These are phyloP conservation scores for Kernera saxatilis DNA, from an alignment of 345 rosid genomes.

Conservation along the genomic window DNA sequence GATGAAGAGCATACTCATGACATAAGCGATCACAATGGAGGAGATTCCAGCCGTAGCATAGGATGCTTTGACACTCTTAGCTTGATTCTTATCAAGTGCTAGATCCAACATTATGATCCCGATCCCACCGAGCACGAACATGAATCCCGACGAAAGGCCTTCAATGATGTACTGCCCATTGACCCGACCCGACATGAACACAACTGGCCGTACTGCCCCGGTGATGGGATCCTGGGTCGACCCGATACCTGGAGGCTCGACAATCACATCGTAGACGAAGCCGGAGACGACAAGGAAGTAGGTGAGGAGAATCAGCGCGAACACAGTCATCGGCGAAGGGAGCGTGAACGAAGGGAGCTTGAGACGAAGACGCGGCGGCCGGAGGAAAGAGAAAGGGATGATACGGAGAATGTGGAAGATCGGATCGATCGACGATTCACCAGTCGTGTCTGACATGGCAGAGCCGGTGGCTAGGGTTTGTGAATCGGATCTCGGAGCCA, in stretches of 20 bases:
- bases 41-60: conserved; percentile 77
- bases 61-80: conserved; percentile 69
- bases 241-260: conserved; percentile 97
- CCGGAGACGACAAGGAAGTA: conserved; percentile 95
- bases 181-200: conserved; percentile 85
- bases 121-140: conserved; percentile 86
- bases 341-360: conserved; percentile 77
- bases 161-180: conserved; percentile 97
- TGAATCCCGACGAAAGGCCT: conserved; percentile 95
- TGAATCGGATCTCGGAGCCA: conserved; percentile 39
- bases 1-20: conserved; percentile 92
- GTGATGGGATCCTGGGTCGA: conserved; percentile 82
- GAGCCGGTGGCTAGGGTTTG: conserved; percentile 26
- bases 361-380: conserved; percentile 86
- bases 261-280: conserved; percentile 87
- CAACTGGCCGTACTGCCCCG: conserved; percentile 85
- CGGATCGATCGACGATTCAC: conserved; percentile 54
- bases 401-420: conserved; percentile 53
- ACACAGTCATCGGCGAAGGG: conserved; percentile 87
- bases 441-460: background rate
- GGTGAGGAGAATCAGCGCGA: conserved; percentile 76
- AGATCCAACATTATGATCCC: conserved; percentile 86
- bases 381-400: conserved; percentile 68
- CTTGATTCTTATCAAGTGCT: conserved; percentile 82
- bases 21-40: conserved; percentile 63